A percentile compares a stretch with the other conserved stretches of the same genome.
These are phyloP conservation scores for Amanita inopinata DNA, from an alignment of 768 basidiomycete genomes.

Conservation along the genomic window DNA sequence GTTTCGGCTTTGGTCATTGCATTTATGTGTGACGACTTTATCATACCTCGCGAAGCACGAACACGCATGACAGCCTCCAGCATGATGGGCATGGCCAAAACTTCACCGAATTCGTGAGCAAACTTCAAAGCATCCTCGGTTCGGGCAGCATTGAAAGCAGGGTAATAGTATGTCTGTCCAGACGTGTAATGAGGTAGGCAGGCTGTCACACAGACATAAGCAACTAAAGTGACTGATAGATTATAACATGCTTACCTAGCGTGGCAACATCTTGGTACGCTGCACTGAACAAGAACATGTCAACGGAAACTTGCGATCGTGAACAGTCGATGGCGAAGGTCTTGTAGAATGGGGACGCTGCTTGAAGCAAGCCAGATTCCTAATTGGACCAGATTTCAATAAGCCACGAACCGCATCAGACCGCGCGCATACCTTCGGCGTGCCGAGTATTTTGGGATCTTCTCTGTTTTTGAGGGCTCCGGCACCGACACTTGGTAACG, in stretches of 20 bases:
- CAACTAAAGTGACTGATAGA: not conserved
- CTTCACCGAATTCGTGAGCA: constrained; percentile 92
- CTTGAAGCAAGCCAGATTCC: constrained; percentile 88
- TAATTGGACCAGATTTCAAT: constrained; percentile 18
- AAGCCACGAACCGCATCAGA: not conserved
- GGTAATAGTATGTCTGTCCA: constrained; percentile 97
- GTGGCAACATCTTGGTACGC: constrained; percentile 93
- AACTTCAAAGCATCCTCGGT: constrained; percentile 98
- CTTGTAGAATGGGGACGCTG: constrained; percentile 96
- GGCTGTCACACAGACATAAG: constrained; percentile 32
- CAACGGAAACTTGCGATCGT: constrained; percentile 91
- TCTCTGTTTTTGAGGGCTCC: constrained; percentile 94
- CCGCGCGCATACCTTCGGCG: constrained; percentile 57
- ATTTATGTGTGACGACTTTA: not conserved
- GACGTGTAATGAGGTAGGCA: constrained; percentile 95
- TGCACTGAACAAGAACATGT: constrained; percentile 97
- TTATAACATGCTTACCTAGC: constrained; percentile 45
- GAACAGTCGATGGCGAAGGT: constrained; percentile 98
- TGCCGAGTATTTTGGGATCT: constrained; percentile 93
- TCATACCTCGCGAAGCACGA: constrained; percentile 84
- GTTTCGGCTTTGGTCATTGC: not conserved
- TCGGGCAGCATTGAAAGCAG: constrained; percentile 91
- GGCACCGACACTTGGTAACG: constrained; percentile 78
- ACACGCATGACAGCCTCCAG: constrained; percentile 97
- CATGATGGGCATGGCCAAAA: constrained; percentile 89